phyloP scores from a whole-genome alignment of 805 yeast genomes.

The Millerozyma miso region DNA sequence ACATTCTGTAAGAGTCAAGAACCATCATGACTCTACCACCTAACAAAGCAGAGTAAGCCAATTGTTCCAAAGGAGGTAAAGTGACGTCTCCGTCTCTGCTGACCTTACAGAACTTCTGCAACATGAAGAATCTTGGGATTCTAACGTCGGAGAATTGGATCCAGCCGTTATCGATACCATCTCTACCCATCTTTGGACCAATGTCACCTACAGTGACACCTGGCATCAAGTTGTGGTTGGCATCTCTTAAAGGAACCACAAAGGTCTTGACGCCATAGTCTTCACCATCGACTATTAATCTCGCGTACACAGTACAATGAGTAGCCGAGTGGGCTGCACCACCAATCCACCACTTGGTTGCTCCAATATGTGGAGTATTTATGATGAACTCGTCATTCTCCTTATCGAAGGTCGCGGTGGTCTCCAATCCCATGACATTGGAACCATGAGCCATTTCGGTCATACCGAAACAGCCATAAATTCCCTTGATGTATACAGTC shows the following conservation, averaged over 20 bases:
- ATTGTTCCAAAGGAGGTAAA: conserved; percentile 44
- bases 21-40: conserved; percentile 46
- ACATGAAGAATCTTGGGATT: conserved; percentile 43
- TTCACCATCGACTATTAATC: conserved; percentile 40
- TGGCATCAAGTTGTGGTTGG: conserved; percentile 38
- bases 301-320: conserved; percentile 37
- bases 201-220: conserved; percentile 45
- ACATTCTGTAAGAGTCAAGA: conserved; percentile 38
- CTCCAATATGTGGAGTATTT: conserved; percentile 46
- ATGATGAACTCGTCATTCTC: conserved; percentile 39
- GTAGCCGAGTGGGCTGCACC: conserved; percentile 48
- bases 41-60: conserved; percentile 39
- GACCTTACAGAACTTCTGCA: conserved; percentile 42
- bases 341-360: conserved; percentile 50
- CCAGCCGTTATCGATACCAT: conserved; percentile 48
- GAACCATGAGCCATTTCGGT: conserved; percentile 66
- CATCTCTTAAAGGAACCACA: conserved; percentile 43
- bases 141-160: conserved; percentile 42
- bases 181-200: conserved; percentile 48
- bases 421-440: conserved; percentile 56
- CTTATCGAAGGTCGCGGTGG: conserved; percentile 44
- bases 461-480: conserved; percentile 61
- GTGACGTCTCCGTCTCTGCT: conserved; percentile 35
- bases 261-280: conserved; percentile 46
- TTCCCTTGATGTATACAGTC: conserved; percentile 52